Base-by-base conservation (phyloP, 495 filamentous ascomycete species). In the Penicillium pulvis region DNA sequence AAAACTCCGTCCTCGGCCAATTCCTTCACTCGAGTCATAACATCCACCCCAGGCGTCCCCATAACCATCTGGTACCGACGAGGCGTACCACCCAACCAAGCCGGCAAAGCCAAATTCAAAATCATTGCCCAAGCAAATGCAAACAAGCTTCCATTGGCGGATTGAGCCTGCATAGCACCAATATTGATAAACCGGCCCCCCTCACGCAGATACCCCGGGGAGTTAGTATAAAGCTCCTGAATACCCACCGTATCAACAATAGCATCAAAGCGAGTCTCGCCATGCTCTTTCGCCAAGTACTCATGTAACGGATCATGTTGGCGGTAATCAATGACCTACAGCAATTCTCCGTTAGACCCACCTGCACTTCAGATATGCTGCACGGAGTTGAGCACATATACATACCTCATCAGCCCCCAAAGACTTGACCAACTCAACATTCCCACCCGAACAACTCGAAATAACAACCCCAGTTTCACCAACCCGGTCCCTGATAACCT, bases 151-250 rank as follows among this genome's bases (percentile, higher is more conserved):
- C 17, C 17, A 35, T 14, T 14, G 9, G 20, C 33, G 4, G 50
- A 41, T 16, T 53, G 50, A 17, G 41, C 19, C 12, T 41, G 31
- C 50, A 53, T 53, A 23, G 50, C 50, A 10, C 50, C 50, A 17
- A 53, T 53, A 28, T 53, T 53, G 33, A 53, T 19, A 24, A 53
- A 53, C 16, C 50, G 50, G 4, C 50, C 50, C 4, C 26, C 17
- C 7, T 53, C 19, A 4, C 35, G 31, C 0, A 53, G 50, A 41
- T 53, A 53, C 7, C 17, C 1, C 6, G 50, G 50, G 1, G 31
- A 53, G 33, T 26, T 12, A 7, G 33, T 17, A 41, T 53, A 53
- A 8, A 53, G 33, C 23, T 20, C 17, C 23, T 53, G 50, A 6
- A 53, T 42, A 12, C 50, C 50, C 8, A 53, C 19, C 12, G 50